A percentile compares a stretch with the other conserved stretches of the same genome.
Evolutionary conservation across 805 yeast genomes (phyloP).

Genomic region (Saccharomycopsis javanensis): DNA sequence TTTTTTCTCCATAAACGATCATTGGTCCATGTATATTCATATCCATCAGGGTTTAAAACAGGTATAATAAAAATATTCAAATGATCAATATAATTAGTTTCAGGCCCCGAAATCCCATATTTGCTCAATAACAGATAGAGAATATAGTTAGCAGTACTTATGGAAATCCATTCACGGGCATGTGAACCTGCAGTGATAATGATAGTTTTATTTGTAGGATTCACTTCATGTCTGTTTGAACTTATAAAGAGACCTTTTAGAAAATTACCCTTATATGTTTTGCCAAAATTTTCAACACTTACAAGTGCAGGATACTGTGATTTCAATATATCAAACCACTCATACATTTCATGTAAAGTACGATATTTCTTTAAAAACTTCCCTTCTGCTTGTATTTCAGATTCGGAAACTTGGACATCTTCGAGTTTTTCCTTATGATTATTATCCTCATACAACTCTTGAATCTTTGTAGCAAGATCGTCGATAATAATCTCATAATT

Average conservation of each 20-base stretch:
- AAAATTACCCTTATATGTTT: slow-evolving; percentile 65
- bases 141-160: slow-evolving; percentile 55
- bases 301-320: slow-evolving; percentile 57
- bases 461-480: slow-evolving; percentile 23
- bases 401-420: neutral
- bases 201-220: slow-evolving; percentile 48
- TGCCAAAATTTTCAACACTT: slow-evolving; percentile 59
- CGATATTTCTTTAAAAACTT: slow-evolving; percentile 64
- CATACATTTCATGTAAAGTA: slow-evolving; percentile 54
- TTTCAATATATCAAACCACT: slow-evolving; percentile 58
- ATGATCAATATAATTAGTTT: slow-evolving; percentile 39
- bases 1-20: slow-evolving; percentile 88
- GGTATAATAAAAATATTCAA: slow-evolving; percentile 74
- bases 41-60: slow-evolving; percentile 86
- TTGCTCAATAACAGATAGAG: slow-evolving; percentile 38
- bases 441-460: slow-evolving; percentile 5
- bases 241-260: slow-evolving; percentile 58
- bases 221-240: slow-evolving; percentile 28
- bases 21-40: slow-evolving; percentile 66
- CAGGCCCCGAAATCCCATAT: slow-evolving; percentile 34
- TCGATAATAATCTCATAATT: slow-evolving; percentile 16
- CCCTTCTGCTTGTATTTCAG: slow-evolving; percentile 1
- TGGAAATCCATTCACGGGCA: slow-evolving; percentile 85
- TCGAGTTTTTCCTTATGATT: neutral
- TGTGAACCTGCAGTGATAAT: slow-evolving; percentile 79